Conservation (phyloP, 768 basidiomycete species). For the Leccinum broughii region DNA sequence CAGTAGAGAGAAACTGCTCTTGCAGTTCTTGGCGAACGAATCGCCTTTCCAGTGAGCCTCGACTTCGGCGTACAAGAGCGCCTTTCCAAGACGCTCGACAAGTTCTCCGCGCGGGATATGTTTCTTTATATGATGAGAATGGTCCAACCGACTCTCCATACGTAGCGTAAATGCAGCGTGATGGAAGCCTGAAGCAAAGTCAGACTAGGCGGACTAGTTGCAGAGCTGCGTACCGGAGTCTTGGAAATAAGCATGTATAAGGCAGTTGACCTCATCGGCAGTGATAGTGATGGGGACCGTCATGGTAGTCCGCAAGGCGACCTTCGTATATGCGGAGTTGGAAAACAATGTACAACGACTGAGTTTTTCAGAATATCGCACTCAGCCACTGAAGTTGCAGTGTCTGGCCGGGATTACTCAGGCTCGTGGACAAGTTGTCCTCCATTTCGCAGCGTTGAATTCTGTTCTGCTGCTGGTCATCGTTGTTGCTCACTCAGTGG, state of each 20-base stretch:
- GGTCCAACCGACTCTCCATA: conserved; percentile 70
- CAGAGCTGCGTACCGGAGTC: conserved; percentile 62
- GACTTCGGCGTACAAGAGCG: conserved; percentile 78
- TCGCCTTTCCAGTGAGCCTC: conserved; percentile 80
- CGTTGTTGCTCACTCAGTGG: not conserved
- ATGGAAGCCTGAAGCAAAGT: conserved; percentile 56
- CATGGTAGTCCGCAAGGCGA: conserved; percentile 22
- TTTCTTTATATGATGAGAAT: conserved; percentile 65
- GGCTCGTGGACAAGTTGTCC: not conserved
- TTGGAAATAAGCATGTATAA: conserved; percentile 80
- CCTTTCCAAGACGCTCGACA: conserved; percentile 76
- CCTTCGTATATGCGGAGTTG: conserved; percentile 27
- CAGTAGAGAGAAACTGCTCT: conserved; percentile 69
- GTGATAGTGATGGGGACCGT: conserved; percentile 59
- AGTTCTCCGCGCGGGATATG: conserved; percentile 82
- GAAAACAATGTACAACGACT: conserved; percentile 13
- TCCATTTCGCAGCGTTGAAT: not conserved
- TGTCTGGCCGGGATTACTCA: too few relatives aligned
- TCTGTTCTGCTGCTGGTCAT: not conserved
- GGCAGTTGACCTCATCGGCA: conserved; percentile 82
- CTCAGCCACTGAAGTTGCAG: not conserved
- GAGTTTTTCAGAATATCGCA: not conserved
- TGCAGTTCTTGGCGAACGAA: conserved; percentile 63
- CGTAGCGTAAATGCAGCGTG: conserved; percentile 83
- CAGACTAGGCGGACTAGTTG: conserved; percentile 6